Percentiles rank a stretch among this genome's conserved stretches.
Conservation (phyloP, 129 eudicot genomes). For the Artemisia annua region DNA sequence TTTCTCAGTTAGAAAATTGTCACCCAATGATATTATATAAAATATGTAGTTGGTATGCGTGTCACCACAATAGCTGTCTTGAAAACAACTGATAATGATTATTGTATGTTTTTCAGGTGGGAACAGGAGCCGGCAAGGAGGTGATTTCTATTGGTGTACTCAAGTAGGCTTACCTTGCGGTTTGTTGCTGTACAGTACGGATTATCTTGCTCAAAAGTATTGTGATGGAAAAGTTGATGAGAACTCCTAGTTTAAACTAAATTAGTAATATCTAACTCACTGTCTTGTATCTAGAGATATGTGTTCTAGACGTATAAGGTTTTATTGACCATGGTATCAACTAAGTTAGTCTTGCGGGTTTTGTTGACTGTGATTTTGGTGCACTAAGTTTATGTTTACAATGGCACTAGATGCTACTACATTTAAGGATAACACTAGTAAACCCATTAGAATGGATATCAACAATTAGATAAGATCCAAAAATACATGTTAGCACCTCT, state of each 20-base stretch:
- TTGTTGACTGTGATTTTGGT: not conserved
- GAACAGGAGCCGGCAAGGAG: conserved; percentile 31
- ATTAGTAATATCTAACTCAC: too few species aligned
- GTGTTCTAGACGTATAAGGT: too few species aligned
- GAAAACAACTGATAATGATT: not conserved
- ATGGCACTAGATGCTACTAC: too few species aligned
- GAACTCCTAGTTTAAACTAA: not conserved
- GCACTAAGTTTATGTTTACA: too few species aligned
- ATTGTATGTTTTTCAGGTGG: conserved; percentile 24
- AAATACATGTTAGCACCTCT: not conserved
- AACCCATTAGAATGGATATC: too few species aligned
- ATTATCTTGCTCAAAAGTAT: conserved; percentile 7
- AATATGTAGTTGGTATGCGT: too few species aligned
- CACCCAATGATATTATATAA: too few species aligned
- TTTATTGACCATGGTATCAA: not conserved
- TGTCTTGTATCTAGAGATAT: not conserved
- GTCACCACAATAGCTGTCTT: not conserved
- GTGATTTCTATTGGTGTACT: conserved; percentile 19
- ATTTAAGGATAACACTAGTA: too few species aligned
- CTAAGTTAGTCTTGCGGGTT: not conserved
- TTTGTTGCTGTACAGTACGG: conserved; percentile 36
- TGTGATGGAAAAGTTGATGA: conserved; percentile 1
- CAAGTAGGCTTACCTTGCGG: not conserved
- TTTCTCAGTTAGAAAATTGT: too few species aligned
- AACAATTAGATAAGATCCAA: conserved; percentile 20